Base-by-base conservation (phyloP, 2,329 filamentous ascomycete genomes). In the Fusarium mundagurra region DNA sequence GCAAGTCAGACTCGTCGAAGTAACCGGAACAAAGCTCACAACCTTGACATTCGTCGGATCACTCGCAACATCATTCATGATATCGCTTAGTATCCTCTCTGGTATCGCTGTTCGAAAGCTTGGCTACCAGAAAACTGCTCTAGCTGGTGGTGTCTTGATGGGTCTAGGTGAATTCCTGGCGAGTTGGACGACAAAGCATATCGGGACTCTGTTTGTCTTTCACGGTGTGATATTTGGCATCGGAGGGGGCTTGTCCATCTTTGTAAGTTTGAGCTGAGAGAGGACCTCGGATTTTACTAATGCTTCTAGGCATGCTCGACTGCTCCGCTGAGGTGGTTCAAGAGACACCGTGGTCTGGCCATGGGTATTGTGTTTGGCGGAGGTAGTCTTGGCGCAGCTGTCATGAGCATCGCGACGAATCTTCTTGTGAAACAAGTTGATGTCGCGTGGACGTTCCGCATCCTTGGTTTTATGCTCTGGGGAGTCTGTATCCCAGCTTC, bases 311-410 rank as follows among this genome's bases (percentile, higher is more conserved):
- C 77, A 11, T 78, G 74, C 24, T 77, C 77, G 2, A 79, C 77
- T 1, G 77, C 76, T 10, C 75, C 77, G 5, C 38, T 76, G 0
- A 57, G 76, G 9, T 75, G 78, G 71, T 81, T 81, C 63, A 79
- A 77, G 54, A 79, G 65, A 34, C 70, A 78, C 16, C 71, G 78
- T 10, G 79, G 77, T 3, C 18, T 81, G 10, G 78, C 79, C 0
- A 80, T 79, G 66, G 79, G 79, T 3, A 67, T 80, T 20, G 79
- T 81, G 0, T 80, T 80, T 16, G 79, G 79, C 1, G 79, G 79
- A 9, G 79, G 78, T 3, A 79, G 79, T 5, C 58, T 81, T 1
- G 79, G 79, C 0, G 77, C 79, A 3, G 79, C 79, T 7, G 34
- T 79, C 8, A 79, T 81, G 72, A 78, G 78, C 18, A 75, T 81